phyloP scores from a whole-genome alignment of 176 grass and related monocot species.

The Oryza glumipatula region DNA sequence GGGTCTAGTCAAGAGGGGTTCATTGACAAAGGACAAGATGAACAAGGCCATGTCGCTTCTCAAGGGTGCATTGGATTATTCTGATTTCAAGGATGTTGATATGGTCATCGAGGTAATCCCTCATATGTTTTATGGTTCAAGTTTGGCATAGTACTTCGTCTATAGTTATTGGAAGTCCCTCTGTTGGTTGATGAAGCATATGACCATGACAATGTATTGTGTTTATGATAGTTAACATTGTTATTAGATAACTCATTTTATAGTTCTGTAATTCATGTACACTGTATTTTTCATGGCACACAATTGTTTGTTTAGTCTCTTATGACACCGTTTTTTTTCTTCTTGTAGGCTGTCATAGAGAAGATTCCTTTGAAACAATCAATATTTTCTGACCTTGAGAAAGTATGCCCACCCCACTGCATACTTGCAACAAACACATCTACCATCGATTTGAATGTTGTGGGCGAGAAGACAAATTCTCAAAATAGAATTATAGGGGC shows the following conservation, averaged over 20 bases:
- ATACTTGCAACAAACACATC: slow-evolving; percentile 98
- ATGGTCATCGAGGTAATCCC: slow-evolving; percentile 90
- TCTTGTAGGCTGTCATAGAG: slow-evolving; percentile 92
- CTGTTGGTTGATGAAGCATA: not conserved
- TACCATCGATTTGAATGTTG: slow-evolving; percentile 90
- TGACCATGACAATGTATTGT: not conserved
- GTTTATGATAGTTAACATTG: slow-evolving; percentile 1
- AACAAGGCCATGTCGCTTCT: slow-evolving; percentile 87
- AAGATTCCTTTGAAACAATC: slow-evolving; percentile 96
- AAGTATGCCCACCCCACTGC: slow-evolving; percentile 77
- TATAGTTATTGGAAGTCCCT: slow-evolving; percentile 12
- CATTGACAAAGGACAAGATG: slow-evolving; percentile 87
- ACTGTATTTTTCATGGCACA: not conserved
- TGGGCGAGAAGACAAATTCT: slow-evolving; percentile 83
- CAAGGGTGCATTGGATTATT: slow-evolving; percentile 86
- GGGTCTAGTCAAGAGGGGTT: slow-evolving; percentile 91
- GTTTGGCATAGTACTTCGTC: not conserved
- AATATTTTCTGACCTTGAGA: slow-evolving; percentile 97
- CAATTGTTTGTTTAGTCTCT: slow-evolving; percentile 36
- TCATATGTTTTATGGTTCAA: not conserved
- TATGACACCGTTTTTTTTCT: slow-evolving; percentile 18
- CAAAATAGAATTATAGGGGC: slow-evolving; percentile 94
- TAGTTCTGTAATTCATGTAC: slow-evolving; percentile 24
- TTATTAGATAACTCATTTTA: slow-evolving; percentile 11
- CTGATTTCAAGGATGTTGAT: slow-evolving; percentile 93